Percentiles rank a stretch among this genome's conserved stretches.
phyloP scores from a whole-genome alignment of 148 eudicot genomes.

The Rhododendron kiyosumense region DNA sequence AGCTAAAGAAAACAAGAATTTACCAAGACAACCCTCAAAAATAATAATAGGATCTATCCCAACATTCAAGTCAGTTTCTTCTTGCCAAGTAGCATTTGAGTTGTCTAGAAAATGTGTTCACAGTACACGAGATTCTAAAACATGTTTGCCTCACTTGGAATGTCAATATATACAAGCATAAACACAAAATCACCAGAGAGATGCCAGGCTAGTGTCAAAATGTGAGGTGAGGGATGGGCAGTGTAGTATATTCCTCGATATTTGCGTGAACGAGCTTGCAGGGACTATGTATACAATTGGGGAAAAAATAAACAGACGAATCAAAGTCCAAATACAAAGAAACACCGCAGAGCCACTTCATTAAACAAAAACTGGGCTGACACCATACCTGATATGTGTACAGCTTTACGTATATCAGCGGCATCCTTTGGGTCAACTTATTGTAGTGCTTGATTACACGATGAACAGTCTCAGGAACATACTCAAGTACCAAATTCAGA shows the following conservation, averaged over 20 bases:
- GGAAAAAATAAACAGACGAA: neutral
- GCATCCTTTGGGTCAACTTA: conserved; percentile 71
- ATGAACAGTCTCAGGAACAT: conserved; percentile 77
- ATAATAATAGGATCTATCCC: neutral
- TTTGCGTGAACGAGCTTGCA: neutral
- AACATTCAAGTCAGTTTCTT: neutral
- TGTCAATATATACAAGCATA: neutral
- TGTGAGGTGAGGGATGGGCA: neutral
- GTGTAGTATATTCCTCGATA: neutral
- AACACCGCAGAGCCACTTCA: neutral
- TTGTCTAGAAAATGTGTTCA: neutral
- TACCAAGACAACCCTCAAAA: neutral
- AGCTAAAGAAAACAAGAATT: neutral
- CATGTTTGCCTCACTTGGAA: neutral
- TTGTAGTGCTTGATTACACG: conserved; percentile 63
- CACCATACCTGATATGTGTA: conserved; percentile 68
- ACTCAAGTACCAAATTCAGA: conserved; percentile 75
- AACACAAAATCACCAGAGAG: neutral
- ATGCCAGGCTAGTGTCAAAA: neutral
- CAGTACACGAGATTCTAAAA: neutral
- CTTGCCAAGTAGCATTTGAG: neutral
- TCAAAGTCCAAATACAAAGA: neutral
- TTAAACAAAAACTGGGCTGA: neutral
- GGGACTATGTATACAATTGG: neutral
- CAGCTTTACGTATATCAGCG: conserved; percentile 64